Evolutionary conservation across 2,329 filamentous ascomycete genomes (phyloP), one percentile per base, ranked within the genome.

Genomic region (Fusarium poae): DNA sequence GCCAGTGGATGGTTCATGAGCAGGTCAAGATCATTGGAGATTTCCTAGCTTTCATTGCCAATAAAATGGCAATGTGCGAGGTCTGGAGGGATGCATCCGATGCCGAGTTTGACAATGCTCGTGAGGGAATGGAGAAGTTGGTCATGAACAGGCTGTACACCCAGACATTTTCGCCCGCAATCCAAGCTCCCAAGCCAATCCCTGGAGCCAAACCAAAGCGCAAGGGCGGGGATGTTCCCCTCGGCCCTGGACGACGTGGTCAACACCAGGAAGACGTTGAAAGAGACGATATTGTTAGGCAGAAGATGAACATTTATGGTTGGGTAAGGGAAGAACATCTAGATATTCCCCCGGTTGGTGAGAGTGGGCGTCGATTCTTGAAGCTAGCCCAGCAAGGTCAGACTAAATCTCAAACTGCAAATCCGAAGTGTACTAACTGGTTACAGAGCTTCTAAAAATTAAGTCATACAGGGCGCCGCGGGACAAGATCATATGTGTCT

Each of bases 1-100:
- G 94, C 72, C 96, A 98, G 79, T 99, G 96, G 96, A 97, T 97
- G 92, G 96, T 97, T 9, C 96, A 99, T 77, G 96, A 99, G 81
- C 96, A 99, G 79, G 96, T 98, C 77, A 99, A 99, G 81, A 98
- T 99, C 67, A 97, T 99, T 65, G 89, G 93, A 70, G 97, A 99
- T 78, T 99, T 99, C 72, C 83, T 99, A 48, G 90, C 94, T 44
- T 99, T 99, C 75, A 99, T 99, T 68, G 92, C 92, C 55, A 97
- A 97, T 81, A 98, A 98, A 82, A 99, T 99, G 97, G 93, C 91
- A 16, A 88, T 93, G 69, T 99, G 96, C 76, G 96, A 99, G 66
- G 93, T 99, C 5, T 99, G 96, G 96, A 89, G 92, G 59, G 93
- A 96, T 34, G 93, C 98, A 0, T 97, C 94, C 1, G 96, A 99